Evolutionary conservation across 495 filamentous ascomycete genomes (phyloP).

Genomic region (Neurospora sp.): DNA sequence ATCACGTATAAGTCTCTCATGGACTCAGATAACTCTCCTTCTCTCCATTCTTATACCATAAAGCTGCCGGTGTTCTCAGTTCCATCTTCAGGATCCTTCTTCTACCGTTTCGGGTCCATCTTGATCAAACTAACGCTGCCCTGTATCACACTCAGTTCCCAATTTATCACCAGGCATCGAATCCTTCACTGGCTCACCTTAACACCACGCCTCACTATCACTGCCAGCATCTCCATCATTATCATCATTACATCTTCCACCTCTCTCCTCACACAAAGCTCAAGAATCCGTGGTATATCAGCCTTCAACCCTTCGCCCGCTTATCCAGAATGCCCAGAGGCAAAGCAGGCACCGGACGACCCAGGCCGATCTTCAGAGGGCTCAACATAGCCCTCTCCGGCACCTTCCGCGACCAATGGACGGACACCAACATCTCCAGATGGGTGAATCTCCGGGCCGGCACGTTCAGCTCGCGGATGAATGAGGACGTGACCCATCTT

Average conservation of each 20-base stretch:
- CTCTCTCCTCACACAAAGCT: neutral
- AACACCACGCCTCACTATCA: neutral
- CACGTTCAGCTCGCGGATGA: constrained; percentile 9
- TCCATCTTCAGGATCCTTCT: neutral
- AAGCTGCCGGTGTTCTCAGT: neutral
- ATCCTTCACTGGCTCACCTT: neutral
- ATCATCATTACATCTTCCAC: neutral
- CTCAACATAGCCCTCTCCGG: constrained; percentile 23
- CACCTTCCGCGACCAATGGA: constrained; percentile 20
- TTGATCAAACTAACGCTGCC: neutral
- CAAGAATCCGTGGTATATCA: neutral
- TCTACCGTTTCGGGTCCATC: neutral
- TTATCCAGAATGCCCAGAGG: neutral
- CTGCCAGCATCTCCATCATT: neutral
- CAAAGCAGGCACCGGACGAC: neutral
- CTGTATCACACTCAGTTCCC: neutral
- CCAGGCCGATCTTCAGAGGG: constrained; percentile 18
- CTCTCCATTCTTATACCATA: neutral
- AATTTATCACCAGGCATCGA: neutral
- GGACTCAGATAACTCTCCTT: neutral
- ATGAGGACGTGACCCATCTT: constrained; percentile 26
- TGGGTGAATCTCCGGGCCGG: constrained; percentile 24
- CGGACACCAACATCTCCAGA: constrained; percentile 18
- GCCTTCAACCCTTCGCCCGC: neutral
- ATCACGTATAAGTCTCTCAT: neutral